phyloP scores from a whole-genome alignment of 2,329 filamentous ascomycete species.

The Diplodia corticola region DNA sequence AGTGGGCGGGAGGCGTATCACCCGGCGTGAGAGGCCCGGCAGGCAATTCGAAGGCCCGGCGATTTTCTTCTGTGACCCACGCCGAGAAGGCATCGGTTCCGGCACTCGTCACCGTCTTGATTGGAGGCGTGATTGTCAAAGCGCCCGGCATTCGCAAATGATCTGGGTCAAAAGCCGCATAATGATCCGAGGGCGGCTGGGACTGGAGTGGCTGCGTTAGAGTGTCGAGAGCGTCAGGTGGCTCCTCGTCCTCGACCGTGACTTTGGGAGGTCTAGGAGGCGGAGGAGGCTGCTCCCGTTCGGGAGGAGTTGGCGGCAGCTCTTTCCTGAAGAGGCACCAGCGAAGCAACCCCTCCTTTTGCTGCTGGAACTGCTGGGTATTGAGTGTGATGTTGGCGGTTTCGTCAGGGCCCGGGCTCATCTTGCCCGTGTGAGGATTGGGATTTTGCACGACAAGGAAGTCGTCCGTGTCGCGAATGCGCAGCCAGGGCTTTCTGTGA shows the following conservation, averaged over 20 bases:
- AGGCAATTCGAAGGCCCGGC: constrained; percentile 13
- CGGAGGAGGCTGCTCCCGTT: neutral
- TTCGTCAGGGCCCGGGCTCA: constrained; percentile 9
- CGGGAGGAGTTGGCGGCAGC: neutral
- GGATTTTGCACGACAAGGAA: constrained; percentile 18
- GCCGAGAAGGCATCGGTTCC: constrained; percentile 11
- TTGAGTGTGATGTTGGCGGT: neutral
- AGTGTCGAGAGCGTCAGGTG: constrained; percentile 6
- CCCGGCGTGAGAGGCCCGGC: constrained; percentile 5
- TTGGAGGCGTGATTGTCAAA: neutral
- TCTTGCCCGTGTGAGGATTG: constrained; percentile 19
- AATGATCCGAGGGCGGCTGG: constrained; percentile 6
- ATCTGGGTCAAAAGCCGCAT: constrained; percentile 18
- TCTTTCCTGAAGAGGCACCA: constrained; percentile 1
- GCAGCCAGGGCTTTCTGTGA: neutral
- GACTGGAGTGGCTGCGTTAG: neutral
- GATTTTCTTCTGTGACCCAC: neutral
- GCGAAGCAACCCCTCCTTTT: neutral
- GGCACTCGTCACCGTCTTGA: constrained; percentile 3
- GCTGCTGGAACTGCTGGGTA: neutral
- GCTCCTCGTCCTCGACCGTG: constrained; percentile 5
- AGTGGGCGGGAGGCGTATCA: neutral
- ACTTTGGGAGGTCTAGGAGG: neutral
- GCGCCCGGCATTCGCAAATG: constrained; percentile 16
- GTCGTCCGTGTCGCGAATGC: constrained; percentile 18